A percentile compares a stretch with the other conserved stretches of the same genome.
Evolutionary conservation across 2,329 filamentous ascomycete species (phyloP).

Genomic region (Myotisia sp.): DNA sequence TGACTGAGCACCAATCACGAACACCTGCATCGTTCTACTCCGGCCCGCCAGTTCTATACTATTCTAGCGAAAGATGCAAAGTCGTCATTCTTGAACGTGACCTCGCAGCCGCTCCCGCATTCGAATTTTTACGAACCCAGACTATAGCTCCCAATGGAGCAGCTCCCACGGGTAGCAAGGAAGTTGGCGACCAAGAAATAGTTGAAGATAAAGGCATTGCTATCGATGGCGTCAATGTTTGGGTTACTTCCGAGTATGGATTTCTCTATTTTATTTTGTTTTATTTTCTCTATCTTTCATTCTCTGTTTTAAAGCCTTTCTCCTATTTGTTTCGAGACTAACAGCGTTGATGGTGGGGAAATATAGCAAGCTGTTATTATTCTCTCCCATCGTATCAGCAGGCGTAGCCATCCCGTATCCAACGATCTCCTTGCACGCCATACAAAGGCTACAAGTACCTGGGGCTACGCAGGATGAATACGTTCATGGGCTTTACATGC

Average conservation of each 20-base stretch:
- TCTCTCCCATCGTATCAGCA: slow-evolving; percentile 20
- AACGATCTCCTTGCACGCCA: slow-evolving; percentile 35
- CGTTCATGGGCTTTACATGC: slow-evolving; percentile 36
- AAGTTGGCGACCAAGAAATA: slow-evolving; percentile 4
- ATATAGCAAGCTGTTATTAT: slow-evolving; percentile 33
- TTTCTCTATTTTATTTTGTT: not conserved
- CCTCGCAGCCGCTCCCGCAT: slow-evolving; percentile 20
- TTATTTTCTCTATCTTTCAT: not conserved
- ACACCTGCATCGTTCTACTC: slow-evolving; percentile 36
- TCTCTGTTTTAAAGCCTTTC: not conserved
- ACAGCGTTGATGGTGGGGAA: slow-evolving; percentile 5
- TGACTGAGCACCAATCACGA: slow-evolving; percentile 34
- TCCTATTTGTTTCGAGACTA: slow-evolving; percentile 1
- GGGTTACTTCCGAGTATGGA: slow-evolving; percentile 36
- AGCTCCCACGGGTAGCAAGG: slow-evolving; percentile 1
- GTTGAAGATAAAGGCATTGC: slow-evolving; percentile 21
- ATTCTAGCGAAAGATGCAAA: slow-evolving; percentile 33
- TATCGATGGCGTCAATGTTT: slow-evolving; percentile 29
- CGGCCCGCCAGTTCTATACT: slow-evolving; percentile 34
- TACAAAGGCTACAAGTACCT: slow-evolving; percentile 31
- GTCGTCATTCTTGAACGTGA: slow-evolving; percentile 31
- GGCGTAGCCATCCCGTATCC: slow-evolving; percentile 36
- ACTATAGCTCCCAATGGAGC: slow-evolving; percentile 10
- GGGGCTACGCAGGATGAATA: slow-evolving; percentile 15
- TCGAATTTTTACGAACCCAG: slow-evolving; percentile 19